Evolutionary conservation across 441 rosid genomes (phyloP).

Genomic region (Geranium incanum): DNA sequence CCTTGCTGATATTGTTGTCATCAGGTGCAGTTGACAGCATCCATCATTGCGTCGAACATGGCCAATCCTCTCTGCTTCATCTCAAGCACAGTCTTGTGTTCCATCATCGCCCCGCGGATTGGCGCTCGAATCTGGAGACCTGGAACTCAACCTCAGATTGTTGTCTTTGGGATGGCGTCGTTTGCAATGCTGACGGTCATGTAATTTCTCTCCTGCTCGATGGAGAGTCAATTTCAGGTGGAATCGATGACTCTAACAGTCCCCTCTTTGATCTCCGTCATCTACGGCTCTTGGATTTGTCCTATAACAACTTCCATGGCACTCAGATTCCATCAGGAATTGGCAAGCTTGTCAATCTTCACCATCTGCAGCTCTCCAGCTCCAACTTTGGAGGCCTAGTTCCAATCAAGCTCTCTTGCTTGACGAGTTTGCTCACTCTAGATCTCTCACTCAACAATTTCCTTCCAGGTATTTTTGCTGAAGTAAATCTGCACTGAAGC

Average conservation of each 20-base stretch:
- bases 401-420: background rate
- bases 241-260: background rate
- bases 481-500: too few relatives aligned
- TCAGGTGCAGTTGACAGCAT: background rate
- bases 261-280: conserved; percentile 5
- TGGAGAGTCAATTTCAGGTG: background rate
- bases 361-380: background rate
- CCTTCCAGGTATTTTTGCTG: background rate
- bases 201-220: background rate
- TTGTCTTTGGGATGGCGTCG: background rate
- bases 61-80: background rate
- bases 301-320: background rate
- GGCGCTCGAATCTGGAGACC: background rate
- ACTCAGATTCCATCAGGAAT: conserved; percentile 2
- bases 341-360: conserved; percentile 1
- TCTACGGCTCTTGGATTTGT: background rate
- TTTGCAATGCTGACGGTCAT: background rate
- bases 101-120: background rate
- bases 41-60: background rate
- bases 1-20: background rate
- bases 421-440: background rate
- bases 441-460: background rate
- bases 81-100: conserved; percentile 3
- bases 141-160: background rate
- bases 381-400: conserved; percentile 3